Conservation (phyloP, 345 rosid species). For the Lagerstroemia speciosa region DNA sequence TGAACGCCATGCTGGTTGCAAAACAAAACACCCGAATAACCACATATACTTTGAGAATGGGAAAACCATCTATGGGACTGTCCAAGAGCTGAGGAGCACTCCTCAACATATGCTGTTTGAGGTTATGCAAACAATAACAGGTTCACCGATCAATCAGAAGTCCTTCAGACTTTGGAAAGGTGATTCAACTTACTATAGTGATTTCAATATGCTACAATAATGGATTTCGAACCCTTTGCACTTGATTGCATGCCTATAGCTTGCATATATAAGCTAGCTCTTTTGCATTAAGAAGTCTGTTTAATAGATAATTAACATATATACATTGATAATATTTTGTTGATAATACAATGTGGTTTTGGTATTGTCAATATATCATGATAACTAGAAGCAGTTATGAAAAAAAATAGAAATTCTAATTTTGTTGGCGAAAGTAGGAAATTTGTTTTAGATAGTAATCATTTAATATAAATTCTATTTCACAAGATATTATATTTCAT, state of each 20-base stretch:
- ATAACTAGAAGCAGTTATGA: no score
- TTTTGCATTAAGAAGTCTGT: no score
- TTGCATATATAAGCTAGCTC: no score
- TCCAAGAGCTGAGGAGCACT: conserved; percentile 77
- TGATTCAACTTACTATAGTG: conserved; percentile 11
- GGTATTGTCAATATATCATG: no score
- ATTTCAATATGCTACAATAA: not conserved
- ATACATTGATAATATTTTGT: no score
- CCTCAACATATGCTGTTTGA: conserved; percentile 74
- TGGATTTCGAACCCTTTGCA: not conserved
- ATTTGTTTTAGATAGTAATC: no score
- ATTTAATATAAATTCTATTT: no score
- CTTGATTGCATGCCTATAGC: not conserved
- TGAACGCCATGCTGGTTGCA: conserved; percentile 87
- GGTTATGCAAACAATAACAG: conserved; percentile 64
- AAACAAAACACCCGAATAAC: conserved; percentile 93
- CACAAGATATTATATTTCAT: no score
- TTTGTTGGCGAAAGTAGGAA: no score
- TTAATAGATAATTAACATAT: no score
- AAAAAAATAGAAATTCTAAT: no score
- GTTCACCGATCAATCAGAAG: conserved; percentile 90
- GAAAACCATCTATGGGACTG: conserved; percentile 88
- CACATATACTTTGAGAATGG: conserved; percentile 94
- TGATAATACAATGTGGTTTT: no score
- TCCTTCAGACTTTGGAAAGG: conserved; percentile 92